Evolutionary conservation across 257 asterid genomes (phyloP).

Genomic region (Leptodermis oblonga): DNA sequence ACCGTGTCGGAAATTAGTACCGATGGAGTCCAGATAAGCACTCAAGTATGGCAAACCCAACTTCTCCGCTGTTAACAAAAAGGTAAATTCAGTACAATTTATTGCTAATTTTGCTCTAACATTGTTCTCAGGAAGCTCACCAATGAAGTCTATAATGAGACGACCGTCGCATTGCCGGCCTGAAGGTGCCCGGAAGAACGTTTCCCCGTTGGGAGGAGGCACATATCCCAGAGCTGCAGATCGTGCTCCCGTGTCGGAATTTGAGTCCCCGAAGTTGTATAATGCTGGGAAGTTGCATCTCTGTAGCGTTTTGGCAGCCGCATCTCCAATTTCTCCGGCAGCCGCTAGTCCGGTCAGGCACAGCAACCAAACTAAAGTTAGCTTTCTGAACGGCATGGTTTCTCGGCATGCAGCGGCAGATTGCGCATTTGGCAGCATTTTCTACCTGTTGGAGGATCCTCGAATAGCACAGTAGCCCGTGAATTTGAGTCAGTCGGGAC

Average conservation of each 20-base stretch:
- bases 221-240: constrained; percentile 24
- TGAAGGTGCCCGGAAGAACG: constrained; percentile 34
- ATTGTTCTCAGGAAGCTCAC: constrained; percentile 11
- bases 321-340: not conserved
- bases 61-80: constrained; percentile 22
- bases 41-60: constrained; percentile 25
- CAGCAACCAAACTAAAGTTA: constrained; percentile 6
- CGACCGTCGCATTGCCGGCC: constrained; percentile 42
- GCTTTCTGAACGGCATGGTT: constrained; percentile 13
- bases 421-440: not conserved
- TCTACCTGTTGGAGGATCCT: not conserved
- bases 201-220: constrained; percentile 36
- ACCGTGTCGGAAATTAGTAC: constrained; percentile 28
- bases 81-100: not conserved
- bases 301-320: not conserved
- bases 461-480: not conserved
- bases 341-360: not conserved
- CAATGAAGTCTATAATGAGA: constrained; percentile 34
- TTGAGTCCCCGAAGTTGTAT: constrained; percentile 34
- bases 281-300: constrained; percentile 28
- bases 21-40: constrained; percentile 37
- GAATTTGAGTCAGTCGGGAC: not conserved
- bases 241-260: constrained; percentile 39
- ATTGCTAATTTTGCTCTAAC: not conserved
- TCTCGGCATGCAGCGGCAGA: not conserved